Base-by-base conservation (phyloP, 2,329 filamentous ascomycete species). In the Talaromyces albobiverticillius region DNA sequence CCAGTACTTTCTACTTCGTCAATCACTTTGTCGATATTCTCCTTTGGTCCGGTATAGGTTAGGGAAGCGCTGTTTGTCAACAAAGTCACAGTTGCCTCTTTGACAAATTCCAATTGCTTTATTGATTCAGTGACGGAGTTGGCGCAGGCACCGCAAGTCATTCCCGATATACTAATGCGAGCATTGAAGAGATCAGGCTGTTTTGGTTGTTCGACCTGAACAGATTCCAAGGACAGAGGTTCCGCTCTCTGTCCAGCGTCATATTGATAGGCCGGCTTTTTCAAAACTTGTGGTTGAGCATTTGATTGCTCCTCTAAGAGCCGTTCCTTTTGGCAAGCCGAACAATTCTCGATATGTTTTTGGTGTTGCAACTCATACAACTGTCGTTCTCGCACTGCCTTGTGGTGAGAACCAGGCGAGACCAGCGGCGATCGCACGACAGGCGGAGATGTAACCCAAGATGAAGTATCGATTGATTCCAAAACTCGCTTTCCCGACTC, bases 131-230 rank as follows among this genome's bases (percentile, higher is more conserved):
- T 82, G 60, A 88, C 82, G 29, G 77, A 74, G 62, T 83, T 84
- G 48, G 78, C 76, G 62, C 86, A 89, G n/a, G 83, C 76, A 11
- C 82, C 80, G 63, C 86, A 89, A 1, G 84, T 87, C 85, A 89
- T 88, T 53, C 86, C 86, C 26, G 79, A 81, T 25, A 89, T 76
- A 11, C 83, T 67, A 11, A 73, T 51, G n/a, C 56, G 57, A n/a
- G 62, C 62, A 13, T 56, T 52, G 48, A 62, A 64, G 23, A 61
- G 45, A 34, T 43, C 47, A 13, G 48, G 45, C 14, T 31, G 42
- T 45, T 18, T 42, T 41, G 53, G 48, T 38, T 55, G 47, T n/a
- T 26, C 43, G n/a, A 55, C 53, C 14, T 41, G 31, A n/a, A 55
- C 42, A 29, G 53, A 55, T 25, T 55, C 42, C 23, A 55, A 22